Percentiles rank a stretch among this genome's conserved stretches.
Conservation (phyloP, 495 filamentous ascomycete genomes). For the Penicillium flavigenum region DNA sequence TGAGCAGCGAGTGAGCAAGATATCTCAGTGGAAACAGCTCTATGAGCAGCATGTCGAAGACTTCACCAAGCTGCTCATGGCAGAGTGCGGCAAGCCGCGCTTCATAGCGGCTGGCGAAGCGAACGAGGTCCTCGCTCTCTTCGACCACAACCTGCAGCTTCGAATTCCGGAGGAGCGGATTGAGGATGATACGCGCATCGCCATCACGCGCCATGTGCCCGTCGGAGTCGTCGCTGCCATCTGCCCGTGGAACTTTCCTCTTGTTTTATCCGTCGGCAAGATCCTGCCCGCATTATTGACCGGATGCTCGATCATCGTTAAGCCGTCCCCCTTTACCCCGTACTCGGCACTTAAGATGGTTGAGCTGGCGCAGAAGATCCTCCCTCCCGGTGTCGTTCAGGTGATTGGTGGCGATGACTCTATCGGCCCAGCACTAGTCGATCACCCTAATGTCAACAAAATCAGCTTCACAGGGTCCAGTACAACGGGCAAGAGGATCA, state of each 20-base stretch:
- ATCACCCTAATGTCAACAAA: slow-evolving; percentile 58
- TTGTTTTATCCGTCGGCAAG: slow-evolving; percentile 55
- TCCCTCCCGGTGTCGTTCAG: slow-evolving; percentile 62
- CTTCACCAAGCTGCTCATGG: slow-evolving; percentile 2
- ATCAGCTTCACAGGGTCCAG: slow-evolving; percentile 63
- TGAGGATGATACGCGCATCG: slow-evolving; percentile 8
- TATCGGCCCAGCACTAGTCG: slow-evolving; percentile 51
- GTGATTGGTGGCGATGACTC: slow-evolving; percentile 60
- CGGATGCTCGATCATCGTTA: slow-evolving; percentile 63
- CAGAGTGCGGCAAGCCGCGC: neutral
- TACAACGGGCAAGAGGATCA: slow-evolving; percentile 59
- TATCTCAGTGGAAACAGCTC: slow-evolving; percentile 35
- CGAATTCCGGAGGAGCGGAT: slow-evolving; percentile 5
- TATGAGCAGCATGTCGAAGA: neutral
- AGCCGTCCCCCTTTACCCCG: slow-evolving; percentile 61
- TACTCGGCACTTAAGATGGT: slow-evolving; percentile 61
- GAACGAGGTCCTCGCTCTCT: neutral
- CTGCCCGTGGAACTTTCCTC: slow-evolving; percentile 62
- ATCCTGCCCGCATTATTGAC: slow-evolving; percentile 56
- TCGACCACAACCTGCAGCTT: neutral
- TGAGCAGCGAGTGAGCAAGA: slow-evolving; percentile 52
- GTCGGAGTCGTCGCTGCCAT: slow-evolving; percentile 53
- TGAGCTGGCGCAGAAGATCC: slow-evolving; percentile 56
- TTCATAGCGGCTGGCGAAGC: neutral
- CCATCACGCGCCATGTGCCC: slow-evolving; percentile 24